Evolutionary conservation across 345 rosid genomes (phyloP).

Genomic region (Eutrema yunnanense): DNA sequence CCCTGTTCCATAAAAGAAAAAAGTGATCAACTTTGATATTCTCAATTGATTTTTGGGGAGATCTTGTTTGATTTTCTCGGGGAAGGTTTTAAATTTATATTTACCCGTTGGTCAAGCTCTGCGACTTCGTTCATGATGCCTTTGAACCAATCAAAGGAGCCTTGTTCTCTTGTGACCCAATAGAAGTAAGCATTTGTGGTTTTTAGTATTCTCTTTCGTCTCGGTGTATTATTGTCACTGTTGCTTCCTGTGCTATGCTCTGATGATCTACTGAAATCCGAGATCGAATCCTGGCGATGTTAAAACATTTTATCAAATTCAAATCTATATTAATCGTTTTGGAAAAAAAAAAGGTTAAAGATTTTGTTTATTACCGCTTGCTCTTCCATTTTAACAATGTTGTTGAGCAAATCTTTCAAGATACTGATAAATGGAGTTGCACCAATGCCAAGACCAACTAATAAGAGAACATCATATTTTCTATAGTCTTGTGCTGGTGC

Average conservation of each 20-base stretch:
- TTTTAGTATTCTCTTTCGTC: conserved; percentile 51
- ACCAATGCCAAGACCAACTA: conserved; percentile 96
- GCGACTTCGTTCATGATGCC: conserved; percentile 98
- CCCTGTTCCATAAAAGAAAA: conserved; percentile 42
- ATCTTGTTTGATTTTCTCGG: too few species aligned
- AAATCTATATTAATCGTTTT: background rate
- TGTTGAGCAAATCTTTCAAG: conserved; percentile 85
- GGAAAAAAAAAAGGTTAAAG: background rate
- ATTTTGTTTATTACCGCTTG: conserved; percentile 42
- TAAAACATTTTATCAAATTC: background rate
- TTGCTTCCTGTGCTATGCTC: conserved; percentile 52
- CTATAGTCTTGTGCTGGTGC: conserved; percentile 95
- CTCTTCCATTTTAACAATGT: conserved; percentile 86
- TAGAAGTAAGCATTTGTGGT: conserved; percentile 95
- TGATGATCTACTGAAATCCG: conserved; percentile 62
- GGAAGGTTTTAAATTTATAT: background rate
- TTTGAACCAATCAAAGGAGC: conserved; percentile 99
- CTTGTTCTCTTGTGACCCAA: conserved; percentile 99
- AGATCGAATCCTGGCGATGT: conserved; percentile 53
- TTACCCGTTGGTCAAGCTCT: conserved; percentile 90
- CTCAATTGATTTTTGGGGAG: background rate
- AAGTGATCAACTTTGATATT: background rate
- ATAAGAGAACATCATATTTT: conserved; percentile 81
- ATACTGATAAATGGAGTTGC: conserved; percentile 99
- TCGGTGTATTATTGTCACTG: conserved; percentile 39